Base-by-base conservation (phyloP, 2,329 filamentous ascomycete genomes). In the Arthrobotrys sphaeroides region DNA sequence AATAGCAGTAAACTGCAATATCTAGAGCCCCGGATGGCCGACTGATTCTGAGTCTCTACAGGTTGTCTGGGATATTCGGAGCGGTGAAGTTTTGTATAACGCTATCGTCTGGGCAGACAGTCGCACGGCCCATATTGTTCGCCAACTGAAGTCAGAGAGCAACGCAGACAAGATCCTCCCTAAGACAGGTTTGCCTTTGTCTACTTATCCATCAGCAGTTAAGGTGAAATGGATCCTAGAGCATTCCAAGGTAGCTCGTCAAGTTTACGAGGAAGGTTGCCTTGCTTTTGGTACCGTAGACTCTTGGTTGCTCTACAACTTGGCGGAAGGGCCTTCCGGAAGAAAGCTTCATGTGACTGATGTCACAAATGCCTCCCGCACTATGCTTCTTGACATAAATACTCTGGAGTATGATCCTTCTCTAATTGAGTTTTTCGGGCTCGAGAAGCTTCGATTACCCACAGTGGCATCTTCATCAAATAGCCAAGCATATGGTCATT, bases 71-170 rank as follows among this genome's bases (percentile, higher is more conserved):
- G 92, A 97, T 82, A 88, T 86, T 79, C 86, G 87, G 78, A 95
- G 91, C 0, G 93, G 93, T 77, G 87, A 95, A 82, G 89, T 92
- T 2, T 84, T 97, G 13, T 87, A 92, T 84, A 93, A 94, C 80
- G 93, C 93, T 70, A 90, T 97, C 75, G 93, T 93, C 47, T 97
- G 93, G 93, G 91, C 93, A 28, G 93, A 97, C 81, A 96, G 93
- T 28, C 87, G 93, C 61, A 94, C 92, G 61, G 87, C 88, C 78
- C 86, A 87, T 53, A 84, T 96, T 40, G 92, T 95, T 26, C 89
- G 91, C 73, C 90, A 94, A 79, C 84, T 96, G 49, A 93, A 93
- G 83, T 82, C 84, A 13, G 87, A 87, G 65, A 84, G 88, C 5
- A 90, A 88, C 51, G 90, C 91, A 31, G 90, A 93, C 65, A 86